A percentile compares a stretch with the other conserved stretches of the same genome.
Conservation (phyloP, 768 basidiomycete genomes). For the Piloderma croceum region DNA sequence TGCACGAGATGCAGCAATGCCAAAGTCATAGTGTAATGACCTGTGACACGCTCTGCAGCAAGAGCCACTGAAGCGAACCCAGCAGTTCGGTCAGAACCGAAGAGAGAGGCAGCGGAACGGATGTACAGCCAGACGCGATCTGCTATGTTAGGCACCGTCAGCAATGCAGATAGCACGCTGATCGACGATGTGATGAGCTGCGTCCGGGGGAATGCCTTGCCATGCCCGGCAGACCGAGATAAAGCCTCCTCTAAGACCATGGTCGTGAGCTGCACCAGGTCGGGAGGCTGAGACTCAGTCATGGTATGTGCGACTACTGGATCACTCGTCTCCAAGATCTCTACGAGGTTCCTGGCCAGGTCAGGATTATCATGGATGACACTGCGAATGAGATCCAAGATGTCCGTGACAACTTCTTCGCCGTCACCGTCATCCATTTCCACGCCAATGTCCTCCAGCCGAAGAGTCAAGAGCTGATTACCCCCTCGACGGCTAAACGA, state of each 20-base stretch:
- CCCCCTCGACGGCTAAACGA: slow-evolving; percentile 46
- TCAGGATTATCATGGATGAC: slow-evolving; percentile 65
- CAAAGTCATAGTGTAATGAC: slow-evolving; percentile 78
- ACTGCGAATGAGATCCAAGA: slow-evolving; percentile 74
- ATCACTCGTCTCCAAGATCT: slow-evolving; percentile 55
- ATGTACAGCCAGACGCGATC: slow-evolving; percentile 85
- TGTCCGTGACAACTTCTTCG: slow-evolving; percentile 61
- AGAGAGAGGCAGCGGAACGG: slow-evolving; percentile 70
- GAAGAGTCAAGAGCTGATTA: slow-evolving; percentile 37
- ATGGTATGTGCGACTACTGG: slow-evolving; percentile 48
- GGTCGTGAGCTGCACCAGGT: slow-evolving; percentile 74
- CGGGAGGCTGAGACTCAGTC: slow-evolving; percentile 52
- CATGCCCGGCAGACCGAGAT: slow-evolving; percentile 38
- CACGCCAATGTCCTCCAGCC: slow-evolving; percentile 66
- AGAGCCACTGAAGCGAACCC: slow-evolving; percentile 64
- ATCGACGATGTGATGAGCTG: slow-evolving; percentile 75
- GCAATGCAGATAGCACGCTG: slow-evolving; percentile 72
- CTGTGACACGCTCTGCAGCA: slow-evolving; percentile 61
- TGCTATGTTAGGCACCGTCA: slow-evolving; percentile 70
- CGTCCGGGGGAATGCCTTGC: slow-evolving; percentile 38
- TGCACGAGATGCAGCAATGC: slow-evolving; percentile 73
- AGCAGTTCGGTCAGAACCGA: slow-evolving; percentile 53
- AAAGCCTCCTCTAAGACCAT: slow-evolving; percentile 78
- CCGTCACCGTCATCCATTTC: slow-evolving; percentile 60
- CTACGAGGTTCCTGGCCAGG: slow-evolving; percentile 61